Evolutionary conservation across 2,329 filamentous ascomycete species (phyloP).

Genomic region (Neofusicoccum kwambonambiense): DNA sequence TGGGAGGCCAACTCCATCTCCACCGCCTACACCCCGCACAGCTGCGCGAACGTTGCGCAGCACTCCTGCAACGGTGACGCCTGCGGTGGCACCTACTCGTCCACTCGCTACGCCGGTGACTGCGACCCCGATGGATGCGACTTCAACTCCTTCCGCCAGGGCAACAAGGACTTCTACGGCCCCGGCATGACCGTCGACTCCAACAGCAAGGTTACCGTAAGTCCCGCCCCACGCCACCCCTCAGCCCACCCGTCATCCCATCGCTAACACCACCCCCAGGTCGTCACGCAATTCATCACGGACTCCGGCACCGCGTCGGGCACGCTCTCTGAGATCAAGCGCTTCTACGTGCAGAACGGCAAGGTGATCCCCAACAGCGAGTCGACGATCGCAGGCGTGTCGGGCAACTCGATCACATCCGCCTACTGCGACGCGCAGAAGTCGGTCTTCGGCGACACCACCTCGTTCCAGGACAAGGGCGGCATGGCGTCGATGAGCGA

Average conservation of each 20-base stretch:
- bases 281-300: constrained; percentile 48
- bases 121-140: constrained; percentile 67
- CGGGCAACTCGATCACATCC: constrained; percentile 53
- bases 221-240: not conserved
- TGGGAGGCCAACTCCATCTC: constrained; percentile 62
- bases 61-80: constrained; percentile 51
- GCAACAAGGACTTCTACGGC: constrained; percentile 61
- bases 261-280: constrained; percentile 19
- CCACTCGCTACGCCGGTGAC: constrained; percentile 55
- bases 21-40: constrained; percentile 61
- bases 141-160: constrained; percentile 66
- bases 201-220: constrained; percentile 30
- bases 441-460: constrained; percentile 51
- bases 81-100: constrained; percentile 41
- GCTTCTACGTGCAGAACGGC: constrained; percentile 47
- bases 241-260: not conserved
- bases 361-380: constrained; percentile 43
- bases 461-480: constrained; percentile 54
- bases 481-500: constrained; percentile 25
- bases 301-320: constrained; percentile 36
- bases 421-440: constrained; percentile 57
- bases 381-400: constrained; percentile 41
- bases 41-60: constrained; percentile 52
- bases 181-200: constrained; percentile 45
- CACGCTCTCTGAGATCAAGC: constrained; percentile 40